phyloP scores from a whole-genome alignment of 257 asterid genomes.

The Craterostigma plantagineum region DNA sequence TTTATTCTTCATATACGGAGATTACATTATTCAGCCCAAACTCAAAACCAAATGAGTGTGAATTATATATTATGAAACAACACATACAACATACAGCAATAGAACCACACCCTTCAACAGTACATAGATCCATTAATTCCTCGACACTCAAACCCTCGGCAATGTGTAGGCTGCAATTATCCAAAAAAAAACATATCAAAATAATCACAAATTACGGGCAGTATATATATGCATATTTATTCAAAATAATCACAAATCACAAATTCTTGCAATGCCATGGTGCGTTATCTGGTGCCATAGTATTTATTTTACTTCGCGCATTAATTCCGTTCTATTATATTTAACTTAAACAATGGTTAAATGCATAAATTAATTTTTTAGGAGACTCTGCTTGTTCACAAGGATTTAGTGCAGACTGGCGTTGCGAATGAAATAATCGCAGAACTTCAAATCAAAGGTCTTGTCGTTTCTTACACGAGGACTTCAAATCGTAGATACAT shows the following conservation, averaged over 20 bases:
- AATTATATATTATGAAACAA: no score
- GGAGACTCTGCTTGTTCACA: conserved; percentile 83
- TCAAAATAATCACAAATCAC: no score
- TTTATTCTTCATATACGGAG: no score
- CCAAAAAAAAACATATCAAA: not conserved
- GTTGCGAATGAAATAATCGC: conserved; percentile 32
- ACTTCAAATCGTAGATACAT: no score
- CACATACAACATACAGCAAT: no score
- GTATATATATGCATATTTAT: no score
- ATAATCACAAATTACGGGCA: not conserved
- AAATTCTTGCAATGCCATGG: conserved; percentile 92
- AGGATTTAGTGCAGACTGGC: conserved; percentile 31
- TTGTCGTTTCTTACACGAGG: not conserved
- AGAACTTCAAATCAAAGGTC: conserved; percentile 68
- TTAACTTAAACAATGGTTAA: not conserved
- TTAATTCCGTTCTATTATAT: not conserved
- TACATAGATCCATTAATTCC: no score
- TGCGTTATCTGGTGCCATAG: conserved; percentile 6
- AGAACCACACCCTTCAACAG: no score
- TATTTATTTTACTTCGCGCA: not conserved
- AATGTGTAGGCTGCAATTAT: conserved; percentile 37
- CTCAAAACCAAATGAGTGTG: no score
- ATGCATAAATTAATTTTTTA: conserved; percentile 7
- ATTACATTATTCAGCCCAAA: no score
- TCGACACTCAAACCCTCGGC: conserved; percentile 18